Evolutionary conservation across 441 rosid genomes (phyloP), one percentile per base, ranked within the genome.

Genomic region (Brassica hybrid): DNA sequence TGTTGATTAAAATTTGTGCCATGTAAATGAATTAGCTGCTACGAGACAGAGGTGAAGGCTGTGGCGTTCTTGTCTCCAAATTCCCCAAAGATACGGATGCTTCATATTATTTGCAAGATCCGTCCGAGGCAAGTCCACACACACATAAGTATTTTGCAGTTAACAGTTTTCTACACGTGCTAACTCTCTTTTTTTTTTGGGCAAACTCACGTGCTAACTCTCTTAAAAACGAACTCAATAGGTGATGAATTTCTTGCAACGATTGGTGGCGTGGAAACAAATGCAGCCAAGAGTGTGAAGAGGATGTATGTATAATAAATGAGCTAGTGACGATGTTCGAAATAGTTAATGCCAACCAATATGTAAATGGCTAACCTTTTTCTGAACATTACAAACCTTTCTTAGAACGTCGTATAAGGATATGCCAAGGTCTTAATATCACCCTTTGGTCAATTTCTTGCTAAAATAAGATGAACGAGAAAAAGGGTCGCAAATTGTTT

Each of bases 11-110:
- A 65, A 18, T 18, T 64, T 67, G 10, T 60, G 32, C 23, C 69
- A 63, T 82, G 18, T 16, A 50, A 50, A n/a, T n/a, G n/a, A 23
- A 54, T 73, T 75, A 94, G 97, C 83, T 89, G 54, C 65, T 96
- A 64, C 84, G 89, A 58, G 84, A 87, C 19, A 88, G 88, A 86
- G 96, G 88, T 23, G 92, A 88, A 85, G 99, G 97, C 10, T 90
- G 86, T 73, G 93, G 96, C 41, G 91, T 96, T 72, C 86, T 91
- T 57, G 97, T 96, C 66, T 90, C 96, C 8, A 89, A 91, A 75
- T 75, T 74, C 69, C 97, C 96, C 0, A 94, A 87, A 80, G 96
- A 94, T 5, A 94, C 97, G 0, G 80, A 23, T 48, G 97, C 99
- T 25, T 80, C 91, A 17, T 92, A 94, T 80, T 89, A 91, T 71